phyloP scores from a whole-genome alignment of 163 green algal species.

The Chloromonas sp. region DNA sequence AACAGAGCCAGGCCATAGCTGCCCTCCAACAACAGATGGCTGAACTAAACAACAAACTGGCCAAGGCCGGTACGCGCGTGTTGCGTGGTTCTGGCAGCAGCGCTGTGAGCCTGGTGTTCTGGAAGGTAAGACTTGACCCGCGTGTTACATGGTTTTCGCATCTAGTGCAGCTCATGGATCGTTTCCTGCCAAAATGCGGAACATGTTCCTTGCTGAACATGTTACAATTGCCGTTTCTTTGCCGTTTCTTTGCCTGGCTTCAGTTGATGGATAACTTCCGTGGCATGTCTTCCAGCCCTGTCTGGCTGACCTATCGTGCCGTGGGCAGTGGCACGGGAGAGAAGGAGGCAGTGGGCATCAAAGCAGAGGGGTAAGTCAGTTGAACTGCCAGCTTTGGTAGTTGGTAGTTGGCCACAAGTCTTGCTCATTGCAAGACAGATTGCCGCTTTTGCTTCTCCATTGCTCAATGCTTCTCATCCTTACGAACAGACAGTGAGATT shows the following conservation, averaged over 20 bases:
- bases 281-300: background rate
- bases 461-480: too few relatives aligned
- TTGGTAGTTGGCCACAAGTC: too few relatives aligned
- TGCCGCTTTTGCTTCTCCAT: too few relatives aligned
- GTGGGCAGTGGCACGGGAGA: background rate
- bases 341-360: background rate
- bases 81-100: background rate
- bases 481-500: too few relatives aligned
- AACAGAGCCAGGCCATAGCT: background rate
- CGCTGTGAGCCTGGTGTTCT: background rate
- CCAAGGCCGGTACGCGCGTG: background rate
- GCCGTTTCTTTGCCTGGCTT: too few relatives aligned
- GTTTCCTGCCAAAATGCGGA: too few relatives aligned
- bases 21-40: background rate
- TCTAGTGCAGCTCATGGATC: too few relatives aligned
- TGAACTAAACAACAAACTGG: background rate
- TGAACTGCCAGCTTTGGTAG: too few relatives aligned
- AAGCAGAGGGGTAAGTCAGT: background rate
- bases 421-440: too few relatives aligned
- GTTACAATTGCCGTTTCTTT: too few relatives aligned
- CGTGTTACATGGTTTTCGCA: too few relatives aligned
- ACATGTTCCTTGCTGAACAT: too few relatives aligned
- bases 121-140: background rate
- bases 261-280: background rate
- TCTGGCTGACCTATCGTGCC: background rate